Percentiles rank a stretch among this genome's conserved stretches.
phyloP scores from a whole-genome alignment of 345 rosid species.

The Populus deltoides region DNA sequence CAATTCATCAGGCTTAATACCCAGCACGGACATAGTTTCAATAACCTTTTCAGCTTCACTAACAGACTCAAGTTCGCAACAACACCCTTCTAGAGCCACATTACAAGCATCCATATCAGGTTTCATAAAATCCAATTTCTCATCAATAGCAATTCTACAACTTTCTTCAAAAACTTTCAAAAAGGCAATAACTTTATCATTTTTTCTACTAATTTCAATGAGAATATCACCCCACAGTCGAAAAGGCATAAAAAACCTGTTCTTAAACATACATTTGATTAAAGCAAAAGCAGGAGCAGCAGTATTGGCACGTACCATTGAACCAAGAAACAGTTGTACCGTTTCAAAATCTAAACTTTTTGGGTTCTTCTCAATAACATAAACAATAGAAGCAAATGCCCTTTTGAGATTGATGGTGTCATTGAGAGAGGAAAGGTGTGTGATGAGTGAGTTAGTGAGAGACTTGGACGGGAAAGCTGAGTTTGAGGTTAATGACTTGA shows the following conservation, averaged over 20 bases:
- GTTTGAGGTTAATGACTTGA: constrained; percentile 55
- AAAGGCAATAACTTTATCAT: constrained; percentile 47
- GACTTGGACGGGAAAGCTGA: constrained; percentile 54
- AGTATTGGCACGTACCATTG: constrained; percentile 57
- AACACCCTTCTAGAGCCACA: constrained; percentile 72
- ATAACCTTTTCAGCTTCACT: constrained; percentile 61
- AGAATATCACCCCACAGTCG: constrained; percentile 67
- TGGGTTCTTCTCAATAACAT: constrained; percentile 63
- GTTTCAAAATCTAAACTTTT: constrained; percentile 53
- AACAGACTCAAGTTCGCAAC: constrained; percentile 53
- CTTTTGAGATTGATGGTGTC: constrained; percentile 71
- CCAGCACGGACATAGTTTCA: constrained; percentile 68
- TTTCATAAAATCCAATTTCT: constrained; percentile 67
- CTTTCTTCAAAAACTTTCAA: constrained; percentile 62
- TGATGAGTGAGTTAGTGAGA: constrained; percentile 67
- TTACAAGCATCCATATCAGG: constrained; percentile 71
- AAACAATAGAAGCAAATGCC: constrained; percentile 84
- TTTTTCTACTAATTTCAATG: constrained; percentile 52
- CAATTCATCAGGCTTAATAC: constrained; percentile 64
- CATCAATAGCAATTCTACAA: constrained; percentile 69
- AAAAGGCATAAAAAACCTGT: constrained; percentile 81
- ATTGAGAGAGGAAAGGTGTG: constrained; percentile 50
- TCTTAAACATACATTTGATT: constrained; percentile 66
- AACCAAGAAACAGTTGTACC: constrained; percentile 41
- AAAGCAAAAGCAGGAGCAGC: constrained; percentile 69